These are phyloP conservation scores for Aulographum hederae DNA, from an alignment of 2,329 filamentous ascomycete species.

Conservation along the genomic window DNA sequence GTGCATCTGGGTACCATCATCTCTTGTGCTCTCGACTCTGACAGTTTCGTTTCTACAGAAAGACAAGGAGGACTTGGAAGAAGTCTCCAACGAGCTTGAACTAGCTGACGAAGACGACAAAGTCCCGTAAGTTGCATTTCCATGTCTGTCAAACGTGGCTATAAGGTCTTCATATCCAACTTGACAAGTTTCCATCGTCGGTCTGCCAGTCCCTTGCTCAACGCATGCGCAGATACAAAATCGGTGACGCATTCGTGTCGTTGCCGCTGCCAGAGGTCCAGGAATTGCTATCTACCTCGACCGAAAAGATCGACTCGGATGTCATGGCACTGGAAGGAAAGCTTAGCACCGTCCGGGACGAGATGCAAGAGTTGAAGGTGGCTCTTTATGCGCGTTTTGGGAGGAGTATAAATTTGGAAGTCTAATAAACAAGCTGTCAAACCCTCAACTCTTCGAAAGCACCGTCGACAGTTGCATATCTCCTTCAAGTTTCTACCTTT, in stretches of 20 bases:
- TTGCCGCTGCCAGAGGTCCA: slow-evolving; percentile 72
- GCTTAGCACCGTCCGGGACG: slow-evolving; percentile 55
- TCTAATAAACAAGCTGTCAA: too few relatives aligned
- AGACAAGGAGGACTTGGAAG: slow-evolving; percentile 94
- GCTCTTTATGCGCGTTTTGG: slow-evolving; percentile 89
- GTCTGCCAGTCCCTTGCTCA: neutral
- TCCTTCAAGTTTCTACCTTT: neutral
- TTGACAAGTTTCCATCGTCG: neutral
- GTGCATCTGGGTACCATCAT: slow-evolving; percentile 14
- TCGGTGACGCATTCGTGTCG: slow-evolving; percentile 89
- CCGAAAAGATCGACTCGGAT: slow-evolving; percentile 57
- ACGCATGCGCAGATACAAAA: slow-evolving; percentile 55
- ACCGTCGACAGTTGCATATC: neutral
- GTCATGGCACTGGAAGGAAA: slow-evolving; percentile 61
- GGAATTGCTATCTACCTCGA: slow-evolving; percentile 57
- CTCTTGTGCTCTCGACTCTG: neutral
- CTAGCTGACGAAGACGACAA: slow-evolving; percentile 88
- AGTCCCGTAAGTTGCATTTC: slow-evolving; percentile 49
- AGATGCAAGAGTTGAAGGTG: slow-evolving; percentile 82
- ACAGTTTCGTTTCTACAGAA: slow-evolving; percentile 40
- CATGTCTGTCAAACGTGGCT: neutral
- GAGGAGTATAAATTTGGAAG: slow-evolving; percentile 90
- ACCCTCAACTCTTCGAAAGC: too few relatives aligned
- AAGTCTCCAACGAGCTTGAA: slow-evolving; percentile 79
- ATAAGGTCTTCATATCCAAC: too few relatives aligned